Conservation (phyloP, 2,329 filamentous ascomycete species). For the Aspergillus fijiensis region DNA sequence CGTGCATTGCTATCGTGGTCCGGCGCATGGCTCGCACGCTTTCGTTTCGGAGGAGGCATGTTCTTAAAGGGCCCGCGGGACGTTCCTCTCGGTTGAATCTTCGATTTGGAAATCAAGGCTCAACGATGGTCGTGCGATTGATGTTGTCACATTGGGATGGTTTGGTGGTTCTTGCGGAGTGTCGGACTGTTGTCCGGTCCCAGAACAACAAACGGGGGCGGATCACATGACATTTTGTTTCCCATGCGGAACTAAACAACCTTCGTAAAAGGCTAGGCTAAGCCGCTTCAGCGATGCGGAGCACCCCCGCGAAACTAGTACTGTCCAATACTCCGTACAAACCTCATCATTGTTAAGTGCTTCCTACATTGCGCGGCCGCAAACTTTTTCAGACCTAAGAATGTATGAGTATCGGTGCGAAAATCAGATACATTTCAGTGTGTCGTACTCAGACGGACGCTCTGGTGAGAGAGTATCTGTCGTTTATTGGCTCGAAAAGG, state of each 20-base stretch:
- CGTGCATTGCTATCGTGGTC: slow-evolving; percentile 17
- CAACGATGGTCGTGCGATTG: neutral
- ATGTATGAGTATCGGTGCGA: too few relatives aligned
- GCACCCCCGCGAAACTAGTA: neutral
- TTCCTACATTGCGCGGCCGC: too few relatives aligned
- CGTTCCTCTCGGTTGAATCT: neutral
- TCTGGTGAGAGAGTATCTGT: too few relatives aligned
- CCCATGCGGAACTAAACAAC: neutral
- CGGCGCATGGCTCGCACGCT: slow-evolving; percentile 25
- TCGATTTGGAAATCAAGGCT: neutral
- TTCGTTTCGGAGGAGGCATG: slow-evolving; percentile 27
- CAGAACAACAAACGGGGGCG: neutral
- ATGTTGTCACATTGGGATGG: neutral
- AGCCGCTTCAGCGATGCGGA: neutral
- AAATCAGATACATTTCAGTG: too few relatives aligned
- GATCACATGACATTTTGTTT: neutral
- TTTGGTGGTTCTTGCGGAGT: neutral
- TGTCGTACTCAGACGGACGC: too few relatives aligned
- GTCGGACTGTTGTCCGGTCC: neutral
- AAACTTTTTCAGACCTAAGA: too few relatives aligned
- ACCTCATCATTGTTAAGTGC: too few relatives aligned
- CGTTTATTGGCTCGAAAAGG: too few relatives aligned
- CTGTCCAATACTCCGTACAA: too few relatives aligned
- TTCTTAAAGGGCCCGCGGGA: neutral
- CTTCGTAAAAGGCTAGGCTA: neutral